Percentiles rank a stretch among this genome's conserved stretches.
phyloP scores from a whole-genome alignment of 2,329 filamentous ascomycete species.

The Cercospora beticola region DNA sequence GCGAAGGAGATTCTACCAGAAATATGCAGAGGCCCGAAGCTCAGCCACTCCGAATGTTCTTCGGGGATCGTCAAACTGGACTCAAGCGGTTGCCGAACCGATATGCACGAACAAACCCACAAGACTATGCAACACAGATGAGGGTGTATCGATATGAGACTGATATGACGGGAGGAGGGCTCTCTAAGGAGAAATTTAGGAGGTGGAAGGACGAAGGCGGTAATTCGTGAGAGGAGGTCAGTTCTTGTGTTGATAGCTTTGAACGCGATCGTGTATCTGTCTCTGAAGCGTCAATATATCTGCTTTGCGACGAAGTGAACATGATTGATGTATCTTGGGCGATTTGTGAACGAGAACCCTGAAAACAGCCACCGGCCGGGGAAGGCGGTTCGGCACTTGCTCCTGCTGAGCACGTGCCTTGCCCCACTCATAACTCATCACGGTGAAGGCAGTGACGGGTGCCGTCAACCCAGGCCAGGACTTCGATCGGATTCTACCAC shows the following conservation, averaged over 20 bases:
- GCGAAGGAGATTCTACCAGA: neutral
- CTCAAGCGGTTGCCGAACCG: neutral
- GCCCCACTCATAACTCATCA: constrained; percentile 3
- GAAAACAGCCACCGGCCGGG: neutral
- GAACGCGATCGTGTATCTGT: neutral
- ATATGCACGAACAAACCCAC: neutral
- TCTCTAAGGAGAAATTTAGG: neutral
- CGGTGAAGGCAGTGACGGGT: neutral
- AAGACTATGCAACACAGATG: neutral
- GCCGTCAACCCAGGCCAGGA: neutral
- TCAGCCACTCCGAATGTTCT: neutral
- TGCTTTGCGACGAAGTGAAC: neutral
- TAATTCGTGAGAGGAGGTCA: neutral
- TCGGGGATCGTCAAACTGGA: neutral
- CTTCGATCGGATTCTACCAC: neutral
- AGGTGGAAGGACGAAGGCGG: neutral
- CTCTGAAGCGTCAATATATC: neutral
- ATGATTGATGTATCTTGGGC: neutral
- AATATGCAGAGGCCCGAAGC: neutral
- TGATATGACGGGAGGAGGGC: neutral
- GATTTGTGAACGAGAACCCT: neutral
- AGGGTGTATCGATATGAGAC: neutral
- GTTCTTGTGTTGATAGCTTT: neutral
- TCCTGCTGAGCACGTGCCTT: neutral
- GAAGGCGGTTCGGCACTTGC: neutral